phyloP scores from a whole-genome alignment of 2,329 filamentous ascomycete genomes.

The Juglanconis juglandina region DNA sequence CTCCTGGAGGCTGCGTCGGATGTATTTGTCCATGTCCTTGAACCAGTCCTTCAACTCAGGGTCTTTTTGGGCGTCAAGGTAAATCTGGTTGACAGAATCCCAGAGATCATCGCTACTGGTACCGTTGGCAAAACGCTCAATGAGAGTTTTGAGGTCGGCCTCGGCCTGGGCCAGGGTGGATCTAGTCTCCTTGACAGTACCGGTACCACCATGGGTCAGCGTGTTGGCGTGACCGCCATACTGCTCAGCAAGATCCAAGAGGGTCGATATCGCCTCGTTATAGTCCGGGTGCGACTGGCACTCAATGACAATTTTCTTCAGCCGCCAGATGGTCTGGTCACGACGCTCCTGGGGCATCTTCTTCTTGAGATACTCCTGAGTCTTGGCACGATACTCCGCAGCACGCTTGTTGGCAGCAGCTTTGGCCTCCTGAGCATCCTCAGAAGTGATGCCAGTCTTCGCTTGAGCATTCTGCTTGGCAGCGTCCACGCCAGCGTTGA shows the following conservation, averaged over 20 bases:
- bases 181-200: slow-evolving; percentile 70
- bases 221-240: slow-evolving; percentile 74
- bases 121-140: slow-evolving; percentile 94
- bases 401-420: slow-evolving; percentile 40
- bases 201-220: slow-evolving; percentile 60
- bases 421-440: slow-evolving; percentile 57
- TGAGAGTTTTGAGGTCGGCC: slow-evolving; percentile 75
- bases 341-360: slow-evolving; percentile 93
- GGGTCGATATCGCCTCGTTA: slow-evolving; percentile 81
- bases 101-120: slow-evolving; percentile 87
- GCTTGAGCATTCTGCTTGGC: slow-evolving; percentile 47
- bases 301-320: slow-evolving; percentile 97
- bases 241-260: slow-evolving; percentile 78
- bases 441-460: slow-evolving; percentile 59
- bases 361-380: slow-evolving; percentile 72
- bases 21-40: slow-evolving; percentile 69
- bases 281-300: slow-evolving; percentile 95
- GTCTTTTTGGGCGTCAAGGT: slow-evolving; percentile 81
- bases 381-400: slow-evolving; percentile 35
- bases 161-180: slow-evolving; percentile 68
- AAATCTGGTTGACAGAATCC: slow-evolving; percentile 79
- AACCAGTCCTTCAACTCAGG: slow-evolving; percentile 89
- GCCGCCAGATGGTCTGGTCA: slow-evolving; percentile 83
- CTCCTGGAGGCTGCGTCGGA: slow-evolving; percentile 80
- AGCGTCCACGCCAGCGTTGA: slow-evolving; percentile 43